Percentiles rank a stretch among this genome's conserved stretches.
phyloP scores from a whole-genome alignment of 2,329 filamentous ascomycete species.

The Neopestalotiopsis sp. region DNA sequence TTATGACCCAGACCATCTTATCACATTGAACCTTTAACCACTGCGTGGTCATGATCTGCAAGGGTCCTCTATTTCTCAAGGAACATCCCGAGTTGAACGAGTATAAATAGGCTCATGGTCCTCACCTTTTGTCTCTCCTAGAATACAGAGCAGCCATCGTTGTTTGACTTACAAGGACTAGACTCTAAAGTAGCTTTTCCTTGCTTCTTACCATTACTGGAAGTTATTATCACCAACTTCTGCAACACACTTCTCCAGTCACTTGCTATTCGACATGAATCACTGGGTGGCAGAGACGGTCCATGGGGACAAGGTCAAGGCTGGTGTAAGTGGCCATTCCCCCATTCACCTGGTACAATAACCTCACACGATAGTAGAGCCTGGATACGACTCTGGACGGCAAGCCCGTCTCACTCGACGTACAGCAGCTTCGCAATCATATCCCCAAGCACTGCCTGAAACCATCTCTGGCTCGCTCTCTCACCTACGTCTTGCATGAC shows the following conservation, averaged over 20 bases:
- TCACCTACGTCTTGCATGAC: conserved; percentile 62
- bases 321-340: conserved; percentile 16
- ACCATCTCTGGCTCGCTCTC: conserved; percentile 54
- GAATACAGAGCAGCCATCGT: too few species aligned
- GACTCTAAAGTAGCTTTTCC: too few species aligned
- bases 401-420: conserved; percentile 36
- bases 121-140: too few species aligned
- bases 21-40: too few species aligned
- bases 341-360: background rate
- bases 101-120: too few species aligned
- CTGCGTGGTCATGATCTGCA: too few species aligned
- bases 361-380: conserved; percentile 9
- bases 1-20: too few species aligned
- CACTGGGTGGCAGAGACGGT: conserved; percentile 25
- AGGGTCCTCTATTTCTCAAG: too few species aligned
- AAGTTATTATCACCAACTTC: background rate
- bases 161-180: too few species aligned
- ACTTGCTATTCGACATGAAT: background rate
- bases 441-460: conserved; percentile 67
- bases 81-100: too few species aligned
- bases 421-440: conserved; percentile 50
- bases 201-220: too few species aligned
- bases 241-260: background rate
- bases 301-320: conserved; percentile 22
- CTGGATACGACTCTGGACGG: conserved; percentile 20